Conservation (phyloP, 2,329 filamentous ascomycete species). For the Hypoxylon sp. region DNA sequence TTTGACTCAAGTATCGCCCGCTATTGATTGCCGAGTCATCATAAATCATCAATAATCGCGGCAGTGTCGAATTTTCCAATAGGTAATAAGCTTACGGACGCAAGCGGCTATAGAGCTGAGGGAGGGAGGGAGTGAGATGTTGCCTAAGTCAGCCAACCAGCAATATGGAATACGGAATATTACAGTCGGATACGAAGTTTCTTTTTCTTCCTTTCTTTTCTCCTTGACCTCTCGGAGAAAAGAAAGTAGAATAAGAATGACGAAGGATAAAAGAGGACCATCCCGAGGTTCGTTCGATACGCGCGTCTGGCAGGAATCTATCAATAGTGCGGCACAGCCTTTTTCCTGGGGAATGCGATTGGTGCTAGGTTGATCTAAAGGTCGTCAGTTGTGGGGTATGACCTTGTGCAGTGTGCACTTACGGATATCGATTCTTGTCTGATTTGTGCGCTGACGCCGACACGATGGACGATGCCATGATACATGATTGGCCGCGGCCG, state of each 20-base stretch:
- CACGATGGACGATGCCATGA: conserved; percentile 12
- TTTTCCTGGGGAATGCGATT: conserved; percentile 15
- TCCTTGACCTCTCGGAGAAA: background rate
- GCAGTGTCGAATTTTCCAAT: no score
- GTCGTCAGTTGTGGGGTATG: conserved; percentile 31
- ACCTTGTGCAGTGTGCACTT: no score
- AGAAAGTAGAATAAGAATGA: conserved; percentile 3
- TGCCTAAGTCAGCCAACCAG: conserved; percentile 1
- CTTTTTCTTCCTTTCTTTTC: no score
- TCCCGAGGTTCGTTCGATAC: no score
- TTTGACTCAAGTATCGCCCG: no score
- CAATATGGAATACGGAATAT: no score
- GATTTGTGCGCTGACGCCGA: no score
- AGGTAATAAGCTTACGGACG: conserved; percentile 27
- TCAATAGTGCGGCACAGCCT: conserved; percentile 16
- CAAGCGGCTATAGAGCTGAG: conserved; percentile 12
- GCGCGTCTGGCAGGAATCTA: conserved; percentile 19
- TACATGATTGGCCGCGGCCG: conserved; percentile 22
- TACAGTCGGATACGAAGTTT: no score
- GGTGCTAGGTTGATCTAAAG: conserved; percentile 11
- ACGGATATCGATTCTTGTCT: no score
- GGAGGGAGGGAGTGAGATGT: no score
- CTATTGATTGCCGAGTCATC: no score
- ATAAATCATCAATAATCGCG: no score
- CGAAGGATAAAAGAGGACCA: conserved; percentile 6